A percentile compares a stretch with the other conserved stretches of the same genome.
These are phyloP conservation scores for Oidiodendron maius DNA, from an alignment of 495 filamentous ascomycete genomes.

Conservation along the genomic window DNA sequence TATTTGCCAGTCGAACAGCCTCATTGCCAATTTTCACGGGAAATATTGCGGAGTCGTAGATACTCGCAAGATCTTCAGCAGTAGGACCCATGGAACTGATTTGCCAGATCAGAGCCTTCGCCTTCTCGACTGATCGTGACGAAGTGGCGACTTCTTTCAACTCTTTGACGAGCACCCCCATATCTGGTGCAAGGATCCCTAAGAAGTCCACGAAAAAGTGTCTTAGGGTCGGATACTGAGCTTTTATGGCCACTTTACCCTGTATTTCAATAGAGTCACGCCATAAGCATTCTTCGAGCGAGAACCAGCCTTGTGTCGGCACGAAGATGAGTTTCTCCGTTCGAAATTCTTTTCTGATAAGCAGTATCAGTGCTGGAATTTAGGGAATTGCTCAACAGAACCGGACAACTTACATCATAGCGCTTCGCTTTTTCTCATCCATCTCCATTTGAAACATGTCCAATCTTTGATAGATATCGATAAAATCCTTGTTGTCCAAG, in stretches of 20 bases:
- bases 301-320: conserved; percentile 2
- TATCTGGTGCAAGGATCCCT: conserved; percentile 25
- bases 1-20: not conserved
- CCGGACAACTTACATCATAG: no score
- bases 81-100: conserved; percentile 18
- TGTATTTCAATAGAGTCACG: conserved; percentile 24
- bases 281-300: conserved; percentile 2
- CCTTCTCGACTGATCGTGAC: conserved; percentile 14
- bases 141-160: conserved; percentile 17
- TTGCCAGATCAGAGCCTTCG: conserved; percentile 29
- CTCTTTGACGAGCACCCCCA: conserved; percentile 30
- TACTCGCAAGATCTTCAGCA: not conserved
- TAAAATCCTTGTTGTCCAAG: no score
- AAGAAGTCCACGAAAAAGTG: conserved; percentile 32
- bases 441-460: conserved; percentile 6
- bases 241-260: conserved; percentile 28
- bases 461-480: conserved; percentile 3
- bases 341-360: not conserved
- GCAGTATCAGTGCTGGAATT: no score
- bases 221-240: conserved; percentile 29
- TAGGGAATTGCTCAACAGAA: no score
- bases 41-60: not conserved
- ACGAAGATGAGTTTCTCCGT: not conserved
- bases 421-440: conserved; percentile 2
- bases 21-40: conserved; percentile 5